Evolutionary conservation across 768 basidiomycete genomes (phyloP).

Genomic region (Trametes maxima): DNA sequence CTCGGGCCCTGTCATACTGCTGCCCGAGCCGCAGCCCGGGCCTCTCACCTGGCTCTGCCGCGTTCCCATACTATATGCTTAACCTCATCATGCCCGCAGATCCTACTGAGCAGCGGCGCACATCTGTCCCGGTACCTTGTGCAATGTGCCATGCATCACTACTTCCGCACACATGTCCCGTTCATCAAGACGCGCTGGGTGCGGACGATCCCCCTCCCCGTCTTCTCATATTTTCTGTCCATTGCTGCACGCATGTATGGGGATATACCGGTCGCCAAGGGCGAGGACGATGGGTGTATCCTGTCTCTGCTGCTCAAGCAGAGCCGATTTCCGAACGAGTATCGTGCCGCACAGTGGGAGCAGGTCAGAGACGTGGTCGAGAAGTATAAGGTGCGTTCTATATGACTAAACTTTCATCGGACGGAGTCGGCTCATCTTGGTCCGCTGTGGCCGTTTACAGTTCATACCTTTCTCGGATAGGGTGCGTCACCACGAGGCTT

Average conservation of each 20-base stretch:
- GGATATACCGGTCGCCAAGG: conserved; percentile 69
- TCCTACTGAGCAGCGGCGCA: conserved; percentile 73
- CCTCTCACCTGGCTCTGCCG: neutral
- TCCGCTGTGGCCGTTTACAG: conserved; percentile 37
- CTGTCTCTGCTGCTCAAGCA: conserved; percentile 71
- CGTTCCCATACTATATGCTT: neutral
- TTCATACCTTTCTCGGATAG: conserved; percentile 79
- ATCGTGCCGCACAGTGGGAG: conserved; percentile 64
- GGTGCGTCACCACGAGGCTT: conserved; percentile 40
- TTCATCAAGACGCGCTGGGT: conserved; percentile 81
- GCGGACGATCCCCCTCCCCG: conserved; percentile 58
- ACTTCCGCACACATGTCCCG: conserved; percentile 69
- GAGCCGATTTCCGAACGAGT: conserved; percentile 60
- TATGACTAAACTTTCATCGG: conserved; percentile 8
- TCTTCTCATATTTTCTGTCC: conserved; percentile 66
- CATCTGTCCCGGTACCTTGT: conserved; percentile 79
- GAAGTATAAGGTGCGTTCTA: conserved; percentile 61
- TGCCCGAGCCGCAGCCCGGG: conserved; percentile 1
- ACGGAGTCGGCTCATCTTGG: neutral
- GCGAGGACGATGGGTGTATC: conserved; percentile 72
- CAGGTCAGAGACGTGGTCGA: conserved; percentile 65
- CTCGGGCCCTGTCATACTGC: conserved; percentile 16
- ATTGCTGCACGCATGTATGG: conserved; percentile 61
- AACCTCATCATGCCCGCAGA: conserved; percentile 42
- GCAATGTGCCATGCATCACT: conserved; percentile 79